A percentile compares a stretch with the other conserved stretches of the same genome.
These are phyloP conservation scores for Entophlyctis helioformis DNA, from an alignment of 192 early-diverging fungal species.

Conservation along the genomic window DNA sequence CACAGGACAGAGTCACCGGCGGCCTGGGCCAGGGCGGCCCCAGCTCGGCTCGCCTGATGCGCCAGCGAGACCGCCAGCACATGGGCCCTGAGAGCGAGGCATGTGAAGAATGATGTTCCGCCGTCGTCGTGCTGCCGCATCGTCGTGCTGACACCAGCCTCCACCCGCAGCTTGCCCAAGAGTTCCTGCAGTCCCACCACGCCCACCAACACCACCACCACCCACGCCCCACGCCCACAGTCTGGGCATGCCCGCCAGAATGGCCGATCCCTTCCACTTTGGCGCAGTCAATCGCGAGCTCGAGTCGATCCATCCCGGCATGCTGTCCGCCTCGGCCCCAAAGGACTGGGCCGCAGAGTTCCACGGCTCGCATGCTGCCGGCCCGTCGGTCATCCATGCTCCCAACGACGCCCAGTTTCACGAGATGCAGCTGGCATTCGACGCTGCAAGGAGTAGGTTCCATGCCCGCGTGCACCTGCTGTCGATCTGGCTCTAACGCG, in stretches of 20 bases:
- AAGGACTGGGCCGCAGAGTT: slow-evolving; percentile 49
- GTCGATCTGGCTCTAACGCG: neutral
- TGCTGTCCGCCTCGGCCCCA: slow-evolving; percentile 1
- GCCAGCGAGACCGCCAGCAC: too few species aligned
- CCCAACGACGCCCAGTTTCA: too few species aligned
- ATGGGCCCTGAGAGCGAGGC: too few species aligned
- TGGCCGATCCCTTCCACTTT: slow-evolving; percentile 49
- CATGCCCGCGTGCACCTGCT: too few species aligned
- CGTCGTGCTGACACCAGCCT: too few species aligned
- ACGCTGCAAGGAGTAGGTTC: slow-evolving; percentile 3
- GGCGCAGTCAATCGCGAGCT: slow-evolving; percentile 60
- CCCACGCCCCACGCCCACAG: slow-evolving; percentile 13
- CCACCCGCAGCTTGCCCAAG: slow-evolving; percentile 34
- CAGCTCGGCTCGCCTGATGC: too few species aligned
- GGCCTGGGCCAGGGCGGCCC: too few species aligned
- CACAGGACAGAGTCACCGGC: too few species aligned
- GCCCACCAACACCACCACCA: too few species aligned
- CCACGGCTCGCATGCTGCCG: slow-evolving; percentile 5
- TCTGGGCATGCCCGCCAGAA: slow-evolving; percentile 3
- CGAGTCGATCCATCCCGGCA: slow-evolving; percentile 20
- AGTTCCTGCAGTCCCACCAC: slow-evolving; percentile 46
- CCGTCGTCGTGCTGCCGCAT: too few species aligned
- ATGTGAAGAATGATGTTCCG: too few species aligned
- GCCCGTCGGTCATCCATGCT: slow-evolving; percentile 21
- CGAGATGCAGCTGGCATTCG: too few species aligned